Percentiles rank a stretch among this genome's conserved stretches.
Conservation (phyloP, 805 yeast species). For the Schwanniomyces occidentalis region DNA sequence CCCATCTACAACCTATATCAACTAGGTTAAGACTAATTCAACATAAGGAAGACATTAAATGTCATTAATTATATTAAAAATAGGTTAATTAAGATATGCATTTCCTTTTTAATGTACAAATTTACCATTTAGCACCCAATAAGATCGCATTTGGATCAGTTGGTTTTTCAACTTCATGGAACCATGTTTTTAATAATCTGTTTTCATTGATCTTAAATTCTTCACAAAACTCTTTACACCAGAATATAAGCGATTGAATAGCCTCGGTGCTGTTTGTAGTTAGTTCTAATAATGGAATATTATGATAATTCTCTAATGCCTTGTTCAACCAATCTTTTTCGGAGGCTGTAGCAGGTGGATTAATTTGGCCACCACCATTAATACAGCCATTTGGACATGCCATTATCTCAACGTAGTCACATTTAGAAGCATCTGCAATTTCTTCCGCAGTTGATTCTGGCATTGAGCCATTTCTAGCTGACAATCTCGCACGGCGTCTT, state of each 20-base stretch:
- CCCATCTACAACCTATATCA: too few relatives aligned
- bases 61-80: too few relatives aligned
- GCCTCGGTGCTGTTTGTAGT: constrained; percentile 3
- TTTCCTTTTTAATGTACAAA: not conserved
- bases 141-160: constrained; percentile 48
- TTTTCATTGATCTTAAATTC: constrained; percentile 28
- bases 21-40: too few relatives aligned
- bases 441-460: constrained; percentile 15
- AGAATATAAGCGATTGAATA: constrained; percentile 5
- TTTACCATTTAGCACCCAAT: constrained; percentile 59
- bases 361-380: constrained; percentile 93
- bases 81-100: too few relatives aligned
- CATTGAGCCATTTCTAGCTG: constrained; percentile 14
- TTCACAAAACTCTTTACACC: constrained; percentile 23
- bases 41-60: not conserved
- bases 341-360: constrained; percentile 38
- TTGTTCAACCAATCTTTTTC: constrained; percentile 48
- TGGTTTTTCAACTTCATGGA: constrained; percentile 52
- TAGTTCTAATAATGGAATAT: constrained; percentile 26
- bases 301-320: constrained; percentile 34
- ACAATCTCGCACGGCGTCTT: constrained; percentile 43
- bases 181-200: constrained; percentile 47
- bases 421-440: constrained; percentile 59
- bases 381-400: constrained; percentile 98
- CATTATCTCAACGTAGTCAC: constrained; percentile 91